Percentiles rank a stretch among this genome's conserved stretches.
Evolutionary conservation across 2,329 filamentous ascomycete species (phyloP).

Genomic region (Penicillium aurantiogriseum): DNA sequence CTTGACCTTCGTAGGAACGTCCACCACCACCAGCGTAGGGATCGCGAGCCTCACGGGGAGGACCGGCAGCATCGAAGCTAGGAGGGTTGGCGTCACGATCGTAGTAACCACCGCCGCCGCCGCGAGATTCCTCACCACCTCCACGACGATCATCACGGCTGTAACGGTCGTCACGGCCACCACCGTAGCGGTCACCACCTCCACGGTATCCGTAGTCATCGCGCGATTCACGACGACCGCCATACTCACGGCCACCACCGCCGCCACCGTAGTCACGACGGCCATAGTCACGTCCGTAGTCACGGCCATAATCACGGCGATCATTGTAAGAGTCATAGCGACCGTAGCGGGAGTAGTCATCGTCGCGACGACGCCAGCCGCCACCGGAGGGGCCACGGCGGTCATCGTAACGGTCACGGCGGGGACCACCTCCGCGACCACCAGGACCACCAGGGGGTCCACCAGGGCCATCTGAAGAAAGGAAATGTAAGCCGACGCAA

Average conservation of each 20-base stretch:
- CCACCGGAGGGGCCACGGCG: slow-evolving; percentile 53
- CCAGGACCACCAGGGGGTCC: slow-evolving; percentile 44
- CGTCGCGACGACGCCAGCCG: slow-evolving; percentile 48
- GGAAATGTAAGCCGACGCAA: background rate
- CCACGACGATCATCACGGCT: slow-evolving; percentile 45
- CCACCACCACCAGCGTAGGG: slow-evolving; percentile 28
- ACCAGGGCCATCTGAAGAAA: slow-evolving; percentile 36
- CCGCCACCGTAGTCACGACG: slow-evolving; percentile 56
- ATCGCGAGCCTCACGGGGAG: slow-evolving; percentile 39
- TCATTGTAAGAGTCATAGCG: slow-evolving; percentile 53
- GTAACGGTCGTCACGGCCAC: slow-evolving; percentile 51
- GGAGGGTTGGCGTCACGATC: slow-evolving; percentile 54
- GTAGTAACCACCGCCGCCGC: slow-evolving; percentile 47
- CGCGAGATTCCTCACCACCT: slow-evolving; percentile 46
- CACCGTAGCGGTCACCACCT: slow-evolving; percentile 44
- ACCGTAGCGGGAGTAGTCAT: slow-evolving; percentile 45
- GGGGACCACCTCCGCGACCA: slow-evolving; percentile 42
- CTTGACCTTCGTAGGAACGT: slow-evolving; percentile 40
- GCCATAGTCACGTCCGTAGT: slow-evolving; percentile 62
- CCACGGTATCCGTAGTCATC: slow-evolving; percentile 47
- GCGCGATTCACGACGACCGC: slow-evolving; percentile 42
- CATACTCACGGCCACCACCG: slow-evolving; percentile 50
- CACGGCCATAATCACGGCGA: slow-evolving; percentile 60
- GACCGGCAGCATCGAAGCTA: slow-evolving; percentile 41
- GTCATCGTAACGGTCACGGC: slow-evolving; percentile 53